Evolutionary conservation across 306 rosid species (phyloP).

Genomic region (Inga leiocalycina): DNA sequence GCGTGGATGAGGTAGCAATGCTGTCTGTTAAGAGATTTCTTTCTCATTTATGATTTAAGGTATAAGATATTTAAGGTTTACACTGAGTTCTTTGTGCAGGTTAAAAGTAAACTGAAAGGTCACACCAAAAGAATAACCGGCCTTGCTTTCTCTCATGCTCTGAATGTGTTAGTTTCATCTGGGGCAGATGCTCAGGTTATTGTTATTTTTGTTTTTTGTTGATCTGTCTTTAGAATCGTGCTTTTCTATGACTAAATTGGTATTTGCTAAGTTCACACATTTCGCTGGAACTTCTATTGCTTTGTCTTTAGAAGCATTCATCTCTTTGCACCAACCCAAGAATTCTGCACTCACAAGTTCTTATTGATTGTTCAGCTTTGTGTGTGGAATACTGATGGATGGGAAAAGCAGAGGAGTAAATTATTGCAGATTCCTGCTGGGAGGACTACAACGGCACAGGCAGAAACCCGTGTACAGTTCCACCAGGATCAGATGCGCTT

Average conservation of each 20-base stretch:
- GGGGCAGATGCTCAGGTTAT: conserved; percentile 98
- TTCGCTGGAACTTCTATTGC: not conserved
- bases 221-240: conserved; percentile 16
- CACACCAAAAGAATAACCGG: conserved; percentile 96
- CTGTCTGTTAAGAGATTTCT: conserved; percentile 20
- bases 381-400: conserved; percentile 91
- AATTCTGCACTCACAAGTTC: not conserved
- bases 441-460: conserved; percentile 72
- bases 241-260: conserved; percentile 21
- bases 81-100: conserved; percentile 54
- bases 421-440: conserved; percentile 84
- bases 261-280: not conserved
- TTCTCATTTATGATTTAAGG: conserved; percentile 31
- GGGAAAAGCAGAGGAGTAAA: conserved; percentile 92
- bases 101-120: conserved; percentile 95
- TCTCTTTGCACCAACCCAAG: conserved; percentile 3
- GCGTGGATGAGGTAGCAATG: conserved; percentile 84
- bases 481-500: conserved; percentile 89
- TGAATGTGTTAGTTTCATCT: conserved; percentile 86
- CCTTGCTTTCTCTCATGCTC: conserved; percentile 86
- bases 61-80: conserved; percentile 31
- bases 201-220: not conserved
- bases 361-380: conserved; percentile 58
- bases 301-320: conserved; percentile 9
- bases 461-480: conserved; percentile 98